phyloP scores from a whole-genome alignment of 306 rosid genomes.

The Boehmeria nivea region DNA sequence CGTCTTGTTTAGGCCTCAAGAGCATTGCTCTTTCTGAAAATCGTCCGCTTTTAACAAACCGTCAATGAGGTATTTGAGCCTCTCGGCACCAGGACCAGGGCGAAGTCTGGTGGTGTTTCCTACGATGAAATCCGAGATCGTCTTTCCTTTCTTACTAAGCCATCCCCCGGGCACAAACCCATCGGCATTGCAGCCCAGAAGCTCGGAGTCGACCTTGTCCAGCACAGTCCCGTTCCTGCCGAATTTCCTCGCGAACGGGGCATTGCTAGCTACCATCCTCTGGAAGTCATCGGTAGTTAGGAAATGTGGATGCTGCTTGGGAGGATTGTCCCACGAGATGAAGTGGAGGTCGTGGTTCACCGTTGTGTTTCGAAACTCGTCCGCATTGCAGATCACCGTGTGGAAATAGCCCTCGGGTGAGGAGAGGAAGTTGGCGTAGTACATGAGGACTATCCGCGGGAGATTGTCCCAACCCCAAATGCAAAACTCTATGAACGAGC shows the following conservation, averaged over 20 bases:
- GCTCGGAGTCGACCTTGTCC: constrained; percentile 50
- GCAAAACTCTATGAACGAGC: constrained; percentile 55
- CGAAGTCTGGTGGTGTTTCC: constrained; percentile 43
- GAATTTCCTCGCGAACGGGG: constrained; percentile 70
- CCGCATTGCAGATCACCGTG: constrained; percentile 73
- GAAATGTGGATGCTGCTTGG: constrained; percentile 75
- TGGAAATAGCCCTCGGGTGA: constrained; percentile 81
- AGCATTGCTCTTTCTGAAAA: constrained; percentile 49
- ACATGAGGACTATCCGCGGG: constrained; percentile 71
- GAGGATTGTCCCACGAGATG: constrained; percentile 86
- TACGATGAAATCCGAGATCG: too few relatives aligned
- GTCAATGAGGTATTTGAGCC: constrained; percentile 44
- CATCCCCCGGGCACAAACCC: constrained; percentile 63
- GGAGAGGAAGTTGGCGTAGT: constrained; percentile 77
- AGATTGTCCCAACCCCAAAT: constrained; percentile 89
- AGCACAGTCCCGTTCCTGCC: constrained; percentile 49
- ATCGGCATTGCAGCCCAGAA: constrained; percentile 45
- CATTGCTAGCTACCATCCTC: constrained; percentile 62
- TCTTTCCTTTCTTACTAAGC: constrained; percentile 29
- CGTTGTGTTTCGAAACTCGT: constrained; percentile 63
- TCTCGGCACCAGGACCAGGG: constrained; percentile 64
- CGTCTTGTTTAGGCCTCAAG: constrained; percentile 35
- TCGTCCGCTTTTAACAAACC: constrained; percentile 55
- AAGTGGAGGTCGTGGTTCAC: constrained; percentile 83
- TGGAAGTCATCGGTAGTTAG: constrained; percentile 42